Evolutionary conservation across 768 basidiomycete species (phyloP), one percentile per base, ranked within the genome.

Genomic region (Boletus tomentosulus): DNA sequence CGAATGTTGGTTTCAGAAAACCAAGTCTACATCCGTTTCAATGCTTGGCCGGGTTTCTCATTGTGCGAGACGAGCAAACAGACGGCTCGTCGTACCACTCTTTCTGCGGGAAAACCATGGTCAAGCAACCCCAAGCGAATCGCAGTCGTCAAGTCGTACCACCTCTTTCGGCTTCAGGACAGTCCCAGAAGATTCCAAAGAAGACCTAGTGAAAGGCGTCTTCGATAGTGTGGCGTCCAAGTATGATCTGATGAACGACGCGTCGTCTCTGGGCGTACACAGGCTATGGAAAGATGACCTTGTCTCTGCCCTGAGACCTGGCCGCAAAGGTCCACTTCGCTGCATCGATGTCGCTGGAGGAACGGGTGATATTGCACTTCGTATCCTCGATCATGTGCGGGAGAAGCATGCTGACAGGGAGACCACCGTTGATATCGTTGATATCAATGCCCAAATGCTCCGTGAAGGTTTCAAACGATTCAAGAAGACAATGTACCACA

Each of bases 191-290:
- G 85, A 89, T 33, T 69, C 79, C 34, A 99, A 99, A 68, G 96
- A 98, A 73, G 74, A 80, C 2, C 78, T 98, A 44, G 97, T 99
- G 57, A 92, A 90, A 63, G 82, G 81, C 58, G 95, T 99, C 48
- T 99, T 99, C 73, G 85, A 91, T 65, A 96, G 92, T 7, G 97
- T 99, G 53, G 94, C 97, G 41, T 87, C 91, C 34, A 87, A 82
- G 43, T 99, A 99, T 73, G 97, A 98, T 71, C 71, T 98, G 39
- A 97, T 99, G 96, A 99, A 99, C 77, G 97, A 98, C 67, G 92
- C 94, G n/a, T 90, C 94, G 71, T 98, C 97, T 3, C 73, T 98
- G 57, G 97, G 97, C 34, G 86, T 98, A 10, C 97, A 98, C 67
- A 81, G 97, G 50, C 75, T 99, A 24, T 99, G 97, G 97, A 99